These are phyloP conservation scores for Lactifluus hygrophoroides DNA, from an alignment of 768 basidiomycete species.

Conservation along the genomic window DNA sequence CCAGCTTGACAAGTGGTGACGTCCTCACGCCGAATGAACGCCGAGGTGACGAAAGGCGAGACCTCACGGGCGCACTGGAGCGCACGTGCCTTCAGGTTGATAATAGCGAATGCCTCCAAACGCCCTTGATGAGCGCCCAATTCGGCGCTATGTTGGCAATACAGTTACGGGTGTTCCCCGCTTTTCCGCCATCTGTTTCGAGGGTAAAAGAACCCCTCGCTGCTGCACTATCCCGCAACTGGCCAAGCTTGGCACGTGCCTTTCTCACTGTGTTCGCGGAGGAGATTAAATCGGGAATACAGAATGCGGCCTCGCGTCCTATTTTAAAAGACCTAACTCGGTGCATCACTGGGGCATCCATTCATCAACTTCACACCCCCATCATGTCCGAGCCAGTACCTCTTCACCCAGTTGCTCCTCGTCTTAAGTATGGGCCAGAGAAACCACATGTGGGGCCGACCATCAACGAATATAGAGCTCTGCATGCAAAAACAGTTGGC, in stretches of 20 bases:
- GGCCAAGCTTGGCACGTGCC: not conserved
- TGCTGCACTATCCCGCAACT: not conserved
- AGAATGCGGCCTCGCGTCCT: not conserved
- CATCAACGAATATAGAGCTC: constrained; percentile 59
- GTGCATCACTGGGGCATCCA: not conserved
- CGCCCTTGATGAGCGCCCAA: not conserved
- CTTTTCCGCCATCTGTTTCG: not conserved
- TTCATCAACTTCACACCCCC: not conserved
- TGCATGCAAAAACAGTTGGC: constrained; percentile 67
- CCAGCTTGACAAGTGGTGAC: too few species aligned
- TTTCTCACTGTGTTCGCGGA: not conserved
- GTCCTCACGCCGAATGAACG: too few species aligned
- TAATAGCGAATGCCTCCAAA: not conserved
- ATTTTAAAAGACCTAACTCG: constrained; percentile 2
- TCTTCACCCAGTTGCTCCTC: constrained; percentile 70
- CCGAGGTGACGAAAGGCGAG: too few species aligned
- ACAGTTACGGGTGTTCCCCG: not conserved
- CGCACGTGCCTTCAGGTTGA: not conserved
- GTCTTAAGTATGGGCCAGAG: constrained; percentile 54
- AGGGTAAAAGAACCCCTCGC: not conserved
- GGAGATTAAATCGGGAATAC: not conserved
- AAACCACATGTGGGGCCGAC: constrained; percentile 74
- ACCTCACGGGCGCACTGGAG: too few species aligned
- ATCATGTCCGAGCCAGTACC: constrained; percentile 25
- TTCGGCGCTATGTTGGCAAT: not conserved